phyloP scores from a whole-genome alignment of 2,329 filamentous ascomycete species.

The Claviceps sorghi region DNA sequence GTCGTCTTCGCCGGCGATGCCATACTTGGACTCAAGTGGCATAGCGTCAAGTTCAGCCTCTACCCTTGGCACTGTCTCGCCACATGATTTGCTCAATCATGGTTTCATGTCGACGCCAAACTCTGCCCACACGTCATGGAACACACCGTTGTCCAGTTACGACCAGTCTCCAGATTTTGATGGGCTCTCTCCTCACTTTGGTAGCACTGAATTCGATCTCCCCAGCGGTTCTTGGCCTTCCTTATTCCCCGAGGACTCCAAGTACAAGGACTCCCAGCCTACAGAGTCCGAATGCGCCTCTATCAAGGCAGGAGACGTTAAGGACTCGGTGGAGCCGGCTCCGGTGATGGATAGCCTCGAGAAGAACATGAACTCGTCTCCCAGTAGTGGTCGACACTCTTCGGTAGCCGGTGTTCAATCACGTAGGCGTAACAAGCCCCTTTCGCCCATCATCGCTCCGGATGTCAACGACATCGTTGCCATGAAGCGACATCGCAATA shows the following conservation, averaged over 20 bases:
- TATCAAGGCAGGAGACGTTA: slow-evolving; percentile 30
- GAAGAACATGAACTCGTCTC: slow-evolving; percentile 32
- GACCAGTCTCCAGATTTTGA: slow-evolving; percentile 66
- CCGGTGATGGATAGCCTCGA: slow-evolving; percentile 25
- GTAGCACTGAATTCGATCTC: slow-evolving; percentile 38
- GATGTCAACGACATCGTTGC: slow-evolving; percentile 63
- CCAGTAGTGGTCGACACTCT: slow-evolving; percentile 44
- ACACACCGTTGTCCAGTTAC: slow-evolving; percentile 61
- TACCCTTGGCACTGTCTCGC: slow-evolving; percentile 62
- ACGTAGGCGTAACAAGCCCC: slow-evolving; percentile 65
- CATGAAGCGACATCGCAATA: slow-evolving; percentile 88
- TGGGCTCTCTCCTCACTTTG: slow-evolving; percentile 64
- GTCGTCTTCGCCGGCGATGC: slow-evolving; percentile 39
- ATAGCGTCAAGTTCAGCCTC: slow-evolving; percentile 34
- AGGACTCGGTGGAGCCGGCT: slow-evolving; percentile 29
- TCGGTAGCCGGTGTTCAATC: slow-evolving; percentile 54
- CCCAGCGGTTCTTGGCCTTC: slow-evolving; percentile 52
- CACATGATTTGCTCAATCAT: slow-evolving; percentile 62
- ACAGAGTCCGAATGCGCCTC: slow-evolving; percentile 27
- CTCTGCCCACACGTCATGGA: slow-evolving; percentile 71
- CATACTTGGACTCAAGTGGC: slow-evolving; percentile 32
- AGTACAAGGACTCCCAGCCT: slow-evolving; percentile 11
- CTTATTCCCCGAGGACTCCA: slow-evolving; percentile 47
- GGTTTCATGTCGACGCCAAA: slow-evolving; percentile 66
- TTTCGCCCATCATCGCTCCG: slow-evolving; percentile 62